A percentile compares a stretch with the other conserved stretches of the same genome.
Conservation (phyloP, 1,284 basidiomycete species). For the Leccinum fuscescens region DNA sequence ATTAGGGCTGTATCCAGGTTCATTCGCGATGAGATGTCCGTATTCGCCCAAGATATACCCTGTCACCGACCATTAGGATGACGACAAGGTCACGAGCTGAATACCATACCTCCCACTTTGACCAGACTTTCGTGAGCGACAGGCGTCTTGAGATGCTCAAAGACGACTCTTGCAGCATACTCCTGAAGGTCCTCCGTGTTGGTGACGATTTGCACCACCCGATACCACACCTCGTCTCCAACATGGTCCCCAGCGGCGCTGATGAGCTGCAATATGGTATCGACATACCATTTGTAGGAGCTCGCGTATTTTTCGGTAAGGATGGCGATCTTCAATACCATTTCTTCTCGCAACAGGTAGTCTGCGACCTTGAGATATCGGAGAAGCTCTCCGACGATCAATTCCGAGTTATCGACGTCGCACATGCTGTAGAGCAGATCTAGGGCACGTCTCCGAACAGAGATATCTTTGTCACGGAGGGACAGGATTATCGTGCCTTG, state of each 20-base stretch:
- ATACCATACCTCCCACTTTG: slow-evolving; percentile 82
- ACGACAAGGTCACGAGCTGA: neutral
- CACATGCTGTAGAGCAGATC: slow-evolving; percentile 99
- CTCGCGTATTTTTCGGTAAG: slow-evolving; percentile 97
- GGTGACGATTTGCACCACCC: slow-evolving; percentile 96
- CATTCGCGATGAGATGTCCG: slow-evolving; percentile 95
- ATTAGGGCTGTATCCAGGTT: slow-evolving; percentile 86
- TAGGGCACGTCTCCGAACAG: slow-evolving; percentile 89
- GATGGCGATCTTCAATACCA: slow-evolving; percentile 98
- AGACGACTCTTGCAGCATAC: slow-evolving; percentile 94
- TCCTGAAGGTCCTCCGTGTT: slow-evolving; percentile 96
- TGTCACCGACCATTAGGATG: slow-evolving; percentile 31
- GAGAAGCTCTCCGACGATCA: slow-evolving; percentile 92
- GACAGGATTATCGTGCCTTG: slow-evolving; percentile 94
- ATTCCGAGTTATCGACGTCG: slow-evolving; percentile 91
- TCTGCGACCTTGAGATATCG: slow-evolving; percentile 93
- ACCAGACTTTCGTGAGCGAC: slow-evolving; percentile 97
- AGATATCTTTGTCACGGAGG: slow-evolving; percentile 95
- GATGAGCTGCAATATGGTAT: slow-evolving; percentile 93
- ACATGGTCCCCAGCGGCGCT: slow-evolving; percentile 97
- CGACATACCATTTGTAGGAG: slow-evolving; percentile 95
- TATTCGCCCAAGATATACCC: slow-evolving; percentile 98
- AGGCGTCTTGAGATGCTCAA: slow-evolving; percentile 85
- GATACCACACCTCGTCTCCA: slow-evolving; percentile 99
- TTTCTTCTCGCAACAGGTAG: slow-evolving; percentile 94